phyloP scores from a whole-genome alignment of 1,284 basidiomycete genomes.

The Leccinum angustisporum region DNA sequence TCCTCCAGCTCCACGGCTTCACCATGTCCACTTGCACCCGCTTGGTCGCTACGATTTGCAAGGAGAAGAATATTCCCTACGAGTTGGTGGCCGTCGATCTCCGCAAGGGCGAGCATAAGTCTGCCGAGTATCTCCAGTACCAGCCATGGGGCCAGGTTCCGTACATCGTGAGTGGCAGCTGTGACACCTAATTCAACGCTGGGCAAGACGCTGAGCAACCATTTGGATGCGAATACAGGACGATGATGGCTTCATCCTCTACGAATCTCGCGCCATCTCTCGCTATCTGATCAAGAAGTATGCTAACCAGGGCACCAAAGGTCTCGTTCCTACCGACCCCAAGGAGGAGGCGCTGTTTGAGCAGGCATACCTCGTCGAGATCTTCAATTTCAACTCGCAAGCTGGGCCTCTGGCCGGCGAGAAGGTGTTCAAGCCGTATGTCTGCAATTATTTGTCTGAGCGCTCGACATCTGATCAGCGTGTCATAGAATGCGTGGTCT shows the following conservation, averaged over 20 bases:
- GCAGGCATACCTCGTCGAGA: conserved; percentile 31
- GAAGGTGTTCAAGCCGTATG: conserved; percentile 37
- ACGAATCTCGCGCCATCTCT: conserved; percentile 54
- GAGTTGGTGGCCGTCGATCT: conserved; percentile 47
- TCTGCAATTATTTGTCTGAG: conserved; percentile 19
- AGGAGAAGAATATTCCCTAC: conserved; percentile 53
- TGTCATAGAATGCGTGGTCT: conserved; percentile 4
- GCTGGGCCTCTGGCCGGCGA: conserved; percentile 27
- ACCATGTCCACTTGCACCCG: conserved; percentile 45
- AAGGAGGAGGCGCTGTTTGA: conserved; percentile 34
- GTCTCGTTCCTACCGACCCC: conserved; percentile 35
- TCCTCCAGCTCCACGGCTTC: conserved; percentile 49
- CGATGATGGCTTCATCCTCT: conserved; percentile 47
- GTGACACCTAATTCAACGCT: too few species aligned
- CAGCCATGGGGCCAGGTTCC: conserved; percentile 72
- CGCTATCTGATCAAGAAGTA: conserved; percentile 51
- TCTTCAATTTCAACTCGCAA: conserved; percentile 30
- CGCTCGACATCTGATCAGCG: neutral
- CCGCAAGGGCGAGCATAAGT: conserved; percentile 48
- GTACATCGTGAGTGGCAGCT: conserved; percentile 45
- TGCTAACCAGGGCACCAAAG: conserved; percentile 34
- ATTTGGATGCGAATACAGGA: conserved; percentile 24
- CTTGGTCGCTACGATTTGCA: conserved; percentile 44
- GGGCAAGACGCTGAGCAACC: neutral
- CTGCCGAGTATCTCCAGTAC: conserved; percentile 39